Evolutionary conservation across 1,139 yeast genomes (phyloP), one percentile per base, ranked within the genome.

Genomic region (Yamadazyma friedrichii): DNA sequence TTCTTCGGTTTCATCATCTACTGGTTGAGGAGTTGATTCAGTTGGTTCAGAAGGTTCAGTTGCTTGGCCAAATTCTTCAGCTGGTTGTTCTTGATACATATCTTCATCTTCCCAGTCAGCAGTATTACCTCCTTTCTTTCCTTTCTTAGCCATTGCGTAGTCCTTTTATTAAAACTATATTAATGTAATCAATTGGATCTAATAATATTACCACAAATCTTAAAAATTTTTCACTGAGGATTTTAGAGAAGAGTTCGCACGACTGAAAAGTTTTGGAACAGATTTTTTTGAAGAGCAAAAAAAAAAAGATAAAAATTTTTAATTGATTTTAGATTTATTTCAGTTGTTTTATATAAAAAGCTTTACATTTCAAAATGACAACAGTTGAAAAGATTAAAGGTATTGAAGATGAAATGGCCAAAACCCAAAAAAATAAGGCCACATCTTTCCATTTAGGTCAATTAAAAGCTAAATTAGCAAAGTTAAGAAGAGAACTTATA

Each of bases 391-490:
- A 87, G 65, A 87, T 87, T 64, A 86, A 86, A 69, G 84, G 88
- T 70, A 88, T 93, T 71, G 96, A 91, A 65, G 94, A 85, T 71
- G 98, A 91, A 70, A 80, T 84, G 97, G 91, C 96, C 70, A 78
- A 76, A 56, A 91, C 98, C 56, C 98, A 91, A 61, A 91, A 91
- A 68, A 91, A 91, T 67, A 91, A 89, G 80, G 94, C 93, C 59
- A 91, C 98, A 4, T 86, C 91, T 47, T 93, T 86, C 70, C 98
- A 93, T 74, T 71, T 93, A 76, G 98, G 98, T 59, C 96, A 89
- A 69, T 75, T 93, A 53, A 93, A 94, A 65, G 98, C 98, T 41
- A 93, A 93, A 60, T 71, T 94, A 41, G 98, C 99, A 41, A 91
- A 91, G 60, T 75, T 93, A 54, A 86, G 95, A 70, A 79, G 97